phyloP scores from a whole-genome alignment of 805 yeast genomes.

The Schwanniomyces pseudopolymorphus region DNA sequence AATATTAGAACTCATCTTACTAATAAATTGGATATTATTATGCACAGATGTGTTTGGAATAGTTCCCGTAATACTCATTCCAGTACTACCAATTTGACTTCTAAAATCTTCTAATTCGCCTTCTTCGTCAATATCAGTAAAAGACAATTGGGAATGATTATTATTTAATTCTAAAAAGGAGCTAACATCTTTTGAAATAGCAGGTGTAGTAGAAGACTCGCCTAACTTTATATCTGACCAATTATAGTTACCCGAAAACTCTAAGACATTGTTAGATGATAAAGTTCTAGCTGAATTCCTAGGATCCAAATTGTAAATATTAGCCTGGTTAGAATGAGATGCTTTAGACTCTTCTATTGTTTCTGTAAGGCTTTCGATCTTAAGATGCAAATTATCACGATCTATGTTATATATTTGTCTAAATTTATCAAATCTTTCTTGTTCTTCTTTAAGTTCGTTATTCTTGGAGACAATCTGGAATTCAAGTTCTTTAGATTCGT shows the following conservation, averaged over 20 bases:
- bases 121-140: constrained; percentile 12
- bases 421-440: constrained; percentile 31
- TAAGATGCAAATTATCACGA: constrained; percentile 23
- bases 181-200: constrained; percentile 8
- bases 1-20: constrained; percentile 73
- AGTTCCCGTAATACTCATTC: constrained; percentile 7
- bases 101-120: constrained; percentile 8
- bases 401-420: constrained; percentile 31
- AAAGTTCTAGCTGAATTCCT: constrained; percentile 1
- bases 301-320: background rate
- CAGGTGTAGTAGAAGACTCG: constrained; percentile 50
- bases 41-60: constrained; percentile 12
- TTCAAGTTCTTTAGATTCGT: constrained; percentile 23
- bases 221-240: constrained; percentile 39
- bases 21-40: constrained; percentile 58
- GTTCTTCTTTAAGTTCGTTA: constrained; percentile 19
- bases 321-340: background rate
- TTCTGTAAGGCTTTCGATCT: constrained; percentile 23
- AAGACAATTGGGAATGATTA: constrained; percentile 15
- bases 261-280: background rate
- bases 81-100: constrained; percentile 2
- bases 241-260: background rate
- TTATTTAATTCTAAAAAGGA: constrained; percentile 9
- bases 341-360: constrained; percentile 12
- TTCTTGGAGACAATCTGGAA: constrained; percentile 20